Conservation (phyloP, 116 monocot genomes). For the Posidonia oceanica region DNA sequence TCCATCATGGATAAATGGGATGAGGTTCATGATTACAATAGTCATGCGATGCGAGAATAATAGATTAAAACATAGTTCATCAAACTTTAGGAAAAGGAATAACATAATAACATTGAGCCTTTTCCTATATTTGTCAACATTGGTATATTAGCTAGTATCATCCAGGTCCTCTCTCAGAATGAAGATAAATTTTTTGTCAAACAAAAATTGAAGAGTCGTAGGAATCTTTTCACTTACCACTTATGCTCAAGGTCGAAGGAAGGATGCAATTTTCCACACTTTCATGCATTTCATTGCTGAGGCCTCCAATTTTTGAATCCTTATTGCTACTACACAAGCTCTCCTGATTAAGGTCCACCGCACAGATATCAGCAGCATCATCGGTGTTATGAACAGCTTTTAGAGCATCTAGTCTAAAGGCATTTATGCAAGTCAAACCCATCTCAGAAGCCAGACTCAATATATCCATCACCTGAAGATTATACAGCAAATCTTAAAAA, state of each 20-base stretch:
- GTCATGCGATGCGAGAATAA: too few species aligned
- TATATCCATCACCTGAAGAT: conserved; percentile 82
- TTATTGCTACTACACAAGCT: conserved; percentile 6
- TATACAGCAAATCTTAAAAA: background rate
- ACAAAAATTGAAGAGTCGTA: background rate
- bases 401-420: conserved; percentile 84
- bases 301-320: conserved; percentile 3
- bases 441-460: conserved; percentile 75
- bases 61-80: too few species aligned
- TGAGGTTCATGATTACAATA: too few species aligned
- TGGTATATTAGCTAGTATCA: too few species aligned
- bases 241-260: background rate
- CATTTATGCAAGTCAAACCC: conserved; percentile 80
- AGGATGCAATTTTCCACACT: conserved; percentile 5
- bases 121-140: too few species aligned
- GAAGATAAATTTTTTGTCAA: background rate
- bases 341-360: conserved; percentile 8
- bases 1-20: too few species aligned
- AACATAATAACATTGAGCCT: too few species aligned
- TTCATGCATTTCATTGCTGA: background rate
- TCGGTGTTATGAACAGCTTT: conserved; percentile 40
- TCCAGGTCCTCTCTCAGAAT: too few species aligned
- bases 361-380: background rate
- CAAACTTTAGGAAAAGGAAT: too few species aligned
- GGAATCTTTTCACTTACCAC: conserved; percentile 5